phyloP scores from a whole-genome alignment of 1,284 basidiomycete species.

The Puccinia brachypodii region DNA sequence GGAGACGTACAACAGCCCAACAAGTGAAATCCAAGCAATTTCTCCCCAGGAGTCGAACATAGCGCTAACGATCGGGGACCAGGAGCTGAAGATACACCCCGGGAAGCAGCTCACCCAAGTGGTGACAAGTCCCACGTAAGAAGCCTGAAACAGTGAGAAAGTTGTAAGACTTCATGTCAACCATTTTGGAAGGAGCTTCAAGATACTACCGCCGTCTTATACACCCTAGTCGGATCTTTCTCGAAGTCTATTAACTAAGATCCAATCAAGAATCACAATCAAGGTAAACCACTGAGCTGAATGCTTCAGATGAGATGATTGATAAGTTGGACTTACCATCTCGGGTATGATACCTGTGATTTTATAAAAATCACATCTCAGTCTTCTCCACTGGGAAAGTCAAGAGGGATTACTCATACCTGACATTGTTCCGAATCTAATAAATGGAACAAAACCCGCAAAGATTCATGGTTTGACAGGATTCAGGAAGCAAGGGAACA shows the following conservation, averaged over 20 bases:
- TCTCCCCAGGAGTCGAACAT: slow-evolving; percentile 47
- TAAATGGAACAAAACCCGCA: too few species aligned
- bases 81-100: slow-evolving; percentile 38
- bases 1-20: slow-evolving; percentile 35
- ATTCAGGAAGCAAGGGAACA: not conserved
- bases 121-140: slow-evolving; percentile 26
- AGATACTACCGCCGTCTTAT: slow-evolving; percentile 18
- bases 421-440: slow-evolving; percentile 37
- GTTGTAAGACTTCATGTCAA: not conserved
- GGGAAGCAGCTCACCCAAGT: slow-evolving; percentile 48
- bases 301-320: not conserved
- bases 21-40: slow-evolving; percentile 43
- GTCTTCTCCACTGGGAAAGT: not conserved
- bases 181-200: not conserved
- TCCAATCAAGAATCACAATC: not conserved
- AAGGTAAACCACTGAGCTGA: not conserved
- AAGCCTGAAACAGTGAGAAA: not conserved
- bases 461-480: too few species aligned
- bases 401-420: not conserved
- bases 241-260: slow-evolving; percentile 48
- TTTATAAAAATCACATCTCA: not conserved
- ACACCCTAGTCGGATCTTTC: slow-evolving; percentile 42
- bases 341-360: slow-evolving; percentile 33
- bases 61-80: slow-evolving; percentile 11
- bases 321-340: slow-evolving; percentile 20